phyloP scores from a whole-genome alignment of 2,329 filamentous ascomycete genomes.

The Colletotrichum lini region DNA sequence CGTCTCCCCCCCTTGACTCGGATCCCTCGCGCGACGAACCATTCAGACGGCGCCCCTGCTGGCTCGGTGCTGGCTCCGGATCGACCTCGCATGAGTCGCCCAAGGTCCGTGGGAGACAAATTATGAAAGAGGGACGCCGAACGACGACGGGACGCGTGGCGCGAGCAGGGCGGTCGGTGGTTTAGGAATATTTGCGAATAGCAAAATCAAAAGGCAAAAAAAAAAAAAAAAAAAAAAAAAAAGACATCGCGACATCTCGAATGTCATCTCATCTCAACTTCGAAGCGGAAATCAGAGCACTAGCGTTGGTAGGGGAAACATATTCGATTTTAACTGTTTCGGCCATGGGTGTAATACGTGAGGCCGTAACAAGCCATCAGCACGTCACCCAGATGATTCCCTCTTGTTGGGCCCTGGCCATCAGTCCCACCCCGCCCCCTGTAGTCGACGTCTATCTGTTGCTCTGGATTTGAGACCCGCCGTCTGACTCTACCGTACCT shows the following conservation, averaged over 20 bases:
- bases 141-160: neutral
- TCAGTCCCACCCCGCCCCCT: neutral
- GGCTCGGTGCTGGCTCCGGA: too few relatives aligned
- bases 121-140: too few relatives aligned
- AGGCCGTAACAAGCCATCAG: neutral
- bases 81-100: too few relatives aligned
- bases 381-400: neutral
- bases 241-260: neutral
- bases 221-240: neutral
- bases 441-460: neutral
- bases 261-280: neutral
- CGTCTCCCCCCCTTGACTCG: too few relatives aligned
- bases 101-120: neutral
- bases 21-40: too few relatives aligned
- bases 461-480: too few relatives aligned
- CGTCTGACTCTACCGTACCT: too few relatives aligned
- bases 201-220: neutral
- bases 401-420: conserved; percentile 1
- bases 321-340: conserved; percentile 16
- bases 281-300: neutral
- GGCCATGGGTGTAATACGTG: conserved; percentile 8
- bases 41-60: too few relatives aligned
- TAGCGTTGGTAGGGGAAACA: neutral
- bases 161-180: neutral
- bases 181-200: too few relatives aligned